These are phyloP conservation scores for Clausena lansium DNA, from an alignment of 345 rosid genomes.

Conservation along the genomic window DNA sequence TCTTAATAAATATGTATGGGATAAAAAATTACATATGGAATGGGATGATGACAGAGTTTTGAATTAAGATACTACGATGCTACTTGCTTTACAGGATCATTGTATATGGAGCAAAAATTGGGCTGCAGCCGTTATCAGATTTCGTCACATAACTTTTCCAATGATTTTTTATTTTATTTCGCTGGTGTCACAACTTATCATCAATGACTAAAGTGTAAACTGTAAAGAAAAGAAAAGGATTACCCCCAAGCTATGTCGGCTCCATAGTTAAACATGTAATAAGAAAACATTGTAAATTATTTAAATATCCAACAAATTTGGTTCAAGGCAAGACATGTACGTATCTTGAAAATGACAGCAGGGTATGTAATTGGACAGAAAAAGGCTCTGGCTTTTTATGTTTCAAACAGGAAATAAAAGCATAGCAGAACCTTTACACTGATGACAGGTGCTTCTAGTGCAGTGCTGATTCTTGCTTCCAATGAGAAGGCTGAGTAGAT, in stretches of 20 bases:
- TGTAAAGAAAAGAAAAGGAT: too few relatives aligned
- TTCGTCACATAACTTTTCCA: not conserved
- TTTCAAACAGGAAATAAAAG: not conserved
- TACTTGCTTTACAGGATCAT: not conserved
- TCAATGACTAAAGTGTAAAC: not conserved
- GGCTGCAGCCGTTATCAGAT: conserved; percentile 6
- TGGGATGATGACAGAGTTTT: not conserved
- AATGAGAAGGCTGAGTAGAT: not conserved
- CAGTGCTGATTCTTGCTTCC: not conserved
- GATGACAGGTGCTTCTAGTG: not conserved
- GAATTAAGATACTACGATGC: not conserved
- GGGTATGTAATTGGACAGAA: not conserved
- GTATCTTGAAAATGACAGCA: not conserved
- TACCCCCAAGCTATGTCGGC: too few relatives aligned
- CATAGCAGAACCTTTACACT: not conserved
- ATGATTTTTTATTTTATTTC: not conserved
- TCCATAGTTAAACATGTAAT: too few relatives aligned
- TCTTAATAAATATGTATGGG: too few relatives aligned
- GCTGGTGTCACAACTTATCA: not conserved
- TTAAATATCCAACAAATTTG: too few relatives aligned
- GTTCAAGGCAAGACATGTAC: too few relatives aligned
- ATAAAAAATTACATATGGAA: too few relatives aligned
- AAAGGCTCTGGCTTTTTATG: not conserved
- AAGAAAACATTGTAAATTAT: too few relatives aligned
- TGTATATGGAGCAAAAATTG: not conserved